Evolutionary conservation across 106 monocot species (phyloP), one percentile per base, ranked within the genome.

Genomic region (Allium fistulosum): DNA sequence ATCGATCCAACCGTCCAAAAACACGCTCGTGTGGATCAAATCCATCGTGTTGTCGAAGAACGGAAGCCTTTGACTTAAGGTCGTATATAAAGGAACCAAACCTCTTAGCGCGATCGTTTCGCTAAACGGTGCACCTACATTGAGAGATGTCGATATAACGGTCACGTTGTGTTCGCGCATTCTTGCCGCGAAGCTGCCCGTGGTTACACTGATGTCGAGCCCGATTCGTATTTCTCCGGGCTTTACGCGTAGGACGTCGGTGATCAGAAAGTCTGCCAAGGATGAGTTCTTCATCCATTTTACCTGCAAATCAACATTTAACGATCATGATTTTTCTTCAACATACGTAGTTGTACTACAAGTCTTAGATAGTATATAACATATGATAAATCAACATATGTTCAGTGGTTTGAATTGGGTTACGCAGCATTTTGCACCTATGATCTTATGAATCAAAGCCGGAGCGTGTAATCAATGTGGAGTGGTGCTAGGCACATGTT

Each of bases 31-130:
- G 59, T 95, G 94, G 53, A 95, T 88, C 79, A 95, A 17, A 70
- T 95, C 94, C 91, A 95, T 63, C 4, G 88, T 88, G 83, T 91
- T 95, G 76, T 95, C 95, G 50, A 95, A 91, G 75, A 95, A 82
- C 0, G 95, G 94, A 8, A 94, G 57, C 66, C 94, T 65, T 73
- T 85, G 85, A 51, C 74, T 77, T 47, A 94, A 16, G 8, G 78
- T 74, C 0, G 71, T 12, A 58, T 94, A 90, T 53, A 94, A 50
- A 12, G 94, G 90, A 48, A 90, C 49, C 49, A 94, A 48, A 14
- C 90, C 94, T 27, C 94, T 69, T 15, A 94, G 71, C 5, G 94
- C 84, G 26, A 94, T 87, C 9, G 59, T 87, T 71, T 94, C 94
- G 7, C 82, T 80, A 77, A 94, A 94, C 7, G 94, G 94, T 2